Evolutionary conservation across 116 monocot species (phyloP), one percentile per base, ranked within the genome.

Genomic region (Posidonia oceanica): DNA sequence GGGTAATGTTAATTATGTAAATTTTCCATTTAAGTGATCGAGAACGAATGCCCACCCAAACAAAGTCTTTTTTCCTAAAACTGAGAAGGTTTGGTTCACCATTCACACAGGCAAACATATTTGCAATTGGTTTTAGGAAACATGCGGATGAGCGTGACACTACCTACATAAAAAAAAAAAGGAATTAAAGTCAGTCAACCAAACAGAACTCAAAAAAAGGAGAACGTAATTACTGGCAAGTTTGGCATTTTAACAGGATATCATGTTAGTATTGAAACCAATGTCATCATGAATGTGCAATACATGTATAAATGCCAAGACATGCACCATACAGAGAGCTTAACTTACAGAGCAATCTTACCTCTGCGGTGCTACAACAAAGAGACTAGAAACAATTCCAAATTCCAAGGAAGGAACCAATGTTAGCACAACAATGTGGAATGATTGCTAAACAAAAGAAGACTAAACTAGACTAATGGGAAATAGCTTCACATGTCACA

Each of bases 121-220:
- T 80, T 38, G 86, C 78, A 48, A 99, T 71, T 75, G 93, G 82
- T 88, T 99, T 99, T 14, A 99, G 68, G 51, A 93, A 76, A 81
- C 86, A 93, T 63, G 94, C 85, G 75, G 80, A 77, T 22, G 88
- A 85, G 55, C 93, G 78, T 57, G 93, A 88, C 67, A 91, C 71
- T 51, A 90, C 99, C 99, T 99, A 69, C 17, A 61, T 69, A 42
- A 58, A 36, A 44, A 55, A 44, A 55, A 22, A 15, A 18, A 39
- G 5, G 57, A 70, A 58, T 70, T 41, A 42, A 39, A 64, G 7
- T n/a, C 16, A 17, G 39, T 15, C 14, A 61, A 61, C 39, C 5
- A 67, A 18, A 48, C 51, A 29, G 23, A 20, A 14, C 3, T 3
- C 8, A 41, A 68, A 68, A 52, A 52, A 29, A 36, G 42, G 1